These are phyloP conservation scores for Alternaria novae-zelandiae DNA, from an alignment of 2,329 filamentous ascomycete species.

Conservation along the genomic window DNA sequence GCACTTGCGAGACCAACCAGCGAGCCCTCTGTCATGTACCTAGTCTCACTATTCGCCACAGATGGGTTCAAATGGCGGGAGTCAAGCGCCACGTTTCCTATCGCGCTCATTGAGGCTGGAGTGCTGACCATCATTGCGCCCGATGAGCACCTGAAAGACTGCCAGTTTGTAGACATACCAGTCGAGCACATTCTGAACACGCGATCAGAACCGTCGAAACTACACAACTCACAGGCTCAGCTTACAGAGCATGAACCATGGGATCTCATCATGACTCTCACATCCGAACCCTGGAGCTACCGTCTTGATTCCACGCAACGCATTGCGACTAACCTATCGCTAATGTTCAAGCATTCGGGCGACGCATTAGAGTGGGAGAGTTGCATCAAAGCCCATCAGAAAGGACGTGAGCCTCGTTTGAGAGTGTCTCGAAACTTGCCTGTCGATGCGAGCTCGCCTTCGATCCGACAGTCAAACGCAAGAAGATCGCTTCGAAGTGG, in stretches of 20 bases:
- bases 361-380: constrained; percentile 31
- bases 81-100: constrained; percentile 11
- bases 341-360: constrained; percentile 22
- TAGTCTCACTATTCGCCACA: constrained; percentile 26
- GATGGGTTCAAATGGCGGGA: constrained; percentile 31
- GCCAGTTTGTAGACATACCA: constrained; percentile 39
- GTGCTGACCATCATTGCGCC: constrained; percentile 31
- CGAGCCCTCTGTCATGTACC: constrained; percentile 28
- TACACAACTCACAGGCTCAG: constrained; percentile 30
- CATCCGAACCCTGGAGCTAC: constrained; percentile 26
- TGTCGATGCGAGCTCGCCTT: not conserved
- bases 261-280: constrained; percentile 27
- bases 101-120: constrained; percentile 25
- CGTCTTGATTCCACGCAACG: constrained; percentile 26
- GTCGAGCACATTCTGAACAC: constrained; percentile 24
- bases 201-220: constrained; percentile 12
- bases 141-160: constrained; percentile 16
- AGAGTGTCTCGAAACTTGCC: constrained; percentile 1
- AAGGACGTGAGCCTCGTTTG: not conserved
- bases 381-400: constrained; percentile 21
- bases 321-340: constrained; percentile 23
- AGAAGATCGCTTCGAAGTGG: not conserved
- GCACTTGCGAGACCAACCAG: constrained; percentile 11
- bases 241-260: constrained; percentile 24
- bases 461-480: not conserved